Conservation (phyloP, 2,329 filamentous ascomycete genomes). For the Aspergillus sp. region DNA sequence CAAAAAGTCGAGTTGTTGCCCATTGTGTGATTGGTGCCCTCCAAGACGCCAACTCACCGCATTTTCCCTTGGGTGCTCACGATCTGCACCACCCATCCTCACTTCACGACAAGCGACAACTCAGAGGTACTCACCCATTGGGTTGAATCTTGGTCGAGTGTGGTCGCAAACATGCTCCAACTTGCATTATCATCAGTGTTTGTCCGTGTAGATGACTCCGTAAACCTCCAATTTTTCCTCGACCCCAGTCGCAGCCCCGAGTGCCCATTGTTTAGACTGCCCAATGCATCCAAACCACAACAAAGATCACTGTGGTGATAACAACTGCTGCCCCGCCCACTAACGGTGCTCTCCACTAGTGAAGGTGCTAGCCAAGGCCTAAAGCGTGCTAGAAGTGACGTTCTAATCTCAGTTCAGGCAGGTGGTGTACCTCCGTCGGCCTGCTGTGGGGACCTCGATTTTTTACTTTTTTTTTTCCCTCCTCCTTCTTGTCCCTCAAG, state of each 20-base stretch:
- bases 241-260: not conserved
- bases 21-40: slow-evolving; percentile 20
- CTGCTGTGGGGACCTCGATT: slow-evolving; percentile 19
- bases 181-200: slow-evolving; percentile 6
- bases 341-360: slow-evolving; percentile 19
- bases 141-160: not conserved
- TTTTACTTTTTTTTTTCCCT: slow-evolving; percentile 20
- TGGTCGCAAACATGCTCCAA: not conserved
- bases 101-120: slow-evolving; percentile 5
- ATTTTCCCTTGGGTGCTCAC: slow-evolving; percentile 17
- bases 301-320: slow-evolving; percentile 22
- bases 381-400: slow-evolving; percentile 5
- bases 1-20: slow-evolving; percentile 2
- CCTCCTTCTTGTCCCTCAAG: slow-evolving; percentile 16
- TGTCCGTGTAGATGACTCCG: not conserved
- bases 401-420: not conserved
- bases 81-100: slow-evolving; percentile 5
- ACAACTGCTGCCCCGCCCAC: slow-evolving; percentile 22
- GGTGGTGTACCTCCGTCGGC: slow-evolving; percentile 12
- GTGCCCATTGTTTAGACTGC: slow-evolving; percentile 13
- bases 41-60: slow-evolving; percentile 22
- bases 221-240: not conserved
- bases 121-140: slow-evolving; percentile 8
- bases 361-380: slow-evolving; percentile 11
- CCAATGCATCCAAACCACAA: slow-evolving; percentile 15